Base-by-base conservation (phyloP, 2,329 filamentous ascomycete species). In the Aspergillus fumigatiaffinis region DNA sequence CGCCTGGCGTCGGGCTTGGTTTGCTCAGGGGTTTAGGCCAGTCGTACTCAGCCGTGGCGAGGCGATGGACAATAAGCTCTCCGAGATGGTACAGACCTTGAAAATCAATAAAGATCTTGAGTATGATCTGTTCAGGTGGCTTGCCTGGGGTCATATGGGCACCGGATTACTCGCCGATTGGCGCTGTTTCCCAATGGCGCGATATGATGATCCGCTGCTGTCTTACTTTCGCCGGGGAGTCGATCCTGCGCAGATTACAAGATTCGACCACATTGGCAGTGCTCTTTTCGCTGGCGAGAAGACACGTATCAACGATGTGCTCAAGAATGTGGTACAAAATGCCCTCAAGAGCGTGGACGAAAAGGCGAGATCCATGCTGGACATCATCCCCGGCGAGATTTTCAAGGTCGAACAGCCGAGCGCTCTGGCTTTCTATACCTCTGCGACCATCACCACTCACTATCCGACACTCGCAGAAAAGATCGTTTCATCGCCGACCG, bases 1-100 rank as follows among this genome's bases (percentile, higher is more conserved):
- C 56, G 88, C 90, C 53, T 97, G 94, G 94, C 84, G 92, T 59
- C 84, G 91, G 49, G 92, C 93, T 2, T 97, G 93, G 92, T 97
- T 91, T 90, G 91, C 92, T 0, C 87, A 95, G 67, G 94, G 93
- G 10, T 97, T 97, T 76, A 86, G 82, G 60, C 93, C 94, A 0
- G 81, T 94, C 7, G 89, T 97, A 44, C 76, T 97, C 55, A 87
- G 89, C 52, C 83, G 86, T 17, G 85, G 84, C 1, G 93, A 97
- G 71, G 92, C 92, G 20, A 89, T 87, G 80, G 87, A 86, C 68
- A 94, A 96, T 69, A 90, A 90, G 1, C 76, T 90, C 21, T 96
- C 93, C 71, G 81, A 86, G 63, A 80, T 87, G 53, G 77, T 96
- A 53, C 87, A 92, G 71, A 71, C 74, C 23, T 55, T 70, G 49